These are phyloP conservation scores for Lobosporangium transversale DNA, from an alignment of 192 early-diverging fungal species.

Conservation along the genomic window DNA sequence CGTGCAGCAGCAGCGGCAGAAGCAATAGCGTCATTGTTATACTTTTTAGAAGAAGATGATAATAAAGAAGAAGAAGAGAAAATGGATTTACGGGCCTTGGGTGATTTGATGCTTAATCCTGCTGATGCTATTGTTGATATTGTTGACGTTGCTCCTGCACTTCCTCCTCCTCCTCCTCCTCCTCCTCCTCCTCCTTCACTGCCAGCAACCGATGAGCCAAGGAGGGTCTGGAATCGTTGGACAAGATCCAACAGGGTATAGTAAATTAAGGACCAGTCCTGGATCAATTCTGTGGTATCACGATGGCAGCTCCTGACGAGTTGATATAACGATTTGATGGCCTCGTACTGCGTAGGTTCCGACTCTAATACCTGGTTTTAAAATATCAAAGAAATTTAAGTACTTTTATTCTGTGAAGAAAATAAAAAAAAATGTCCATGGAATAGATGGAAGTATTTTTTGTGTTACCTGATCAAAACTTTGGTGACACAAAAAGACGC, in stretches of 20 bases:
- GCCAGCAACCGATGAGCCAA: too few relatives aligned
- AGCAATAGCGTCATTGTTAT: too few relatives aligned
- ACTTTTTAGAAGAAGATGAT: background rate
- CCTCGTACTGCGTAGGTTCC: slow-evolving; percentile 1
- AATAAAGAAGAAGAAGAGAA: background rate
- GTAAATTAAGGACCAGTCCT: slow-evolving; percentile 25
- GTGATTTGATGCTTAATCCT: slow-evolving; percentile 2
- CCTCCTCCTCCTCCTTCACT: too few relatives aligned
- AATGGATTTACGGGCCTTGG: slow-evolving; percentile 5
- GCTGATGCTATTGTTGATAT: too few relatives aligned
- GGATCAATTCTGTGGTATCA: slow-evolving; percentile 27
- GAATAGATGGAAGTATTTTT: background rate
- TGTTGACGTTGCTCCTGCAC: too few relatives aligned
- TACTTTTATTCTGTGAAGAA: too few relatives aligned
- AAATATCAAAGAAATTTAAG: background rate
- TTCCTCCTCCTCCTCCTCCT: too few relatives aligned
- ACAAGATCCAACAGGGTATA: slow-evolving; percentile 24
- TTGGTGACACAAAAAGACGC: slow-evolving; percentile 21
- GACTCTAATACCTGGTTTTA: slow-evolving; percentile 3
- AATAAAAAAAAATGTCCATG: background rate
- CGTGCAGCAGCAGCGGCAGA: background rate
- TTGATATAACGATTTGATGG: slow-evolving; percentile 9
- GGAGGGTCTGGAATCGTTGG: slow-evolving; percentile 1
- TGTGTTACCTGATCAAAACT: slow-evolving; percentile 21
- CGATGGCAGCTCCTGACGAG: background rate